phyloP scores from a whole-genome alignment of 1,284 basidiomycete genomes.

The Apiotrichum porosum region DNA sequence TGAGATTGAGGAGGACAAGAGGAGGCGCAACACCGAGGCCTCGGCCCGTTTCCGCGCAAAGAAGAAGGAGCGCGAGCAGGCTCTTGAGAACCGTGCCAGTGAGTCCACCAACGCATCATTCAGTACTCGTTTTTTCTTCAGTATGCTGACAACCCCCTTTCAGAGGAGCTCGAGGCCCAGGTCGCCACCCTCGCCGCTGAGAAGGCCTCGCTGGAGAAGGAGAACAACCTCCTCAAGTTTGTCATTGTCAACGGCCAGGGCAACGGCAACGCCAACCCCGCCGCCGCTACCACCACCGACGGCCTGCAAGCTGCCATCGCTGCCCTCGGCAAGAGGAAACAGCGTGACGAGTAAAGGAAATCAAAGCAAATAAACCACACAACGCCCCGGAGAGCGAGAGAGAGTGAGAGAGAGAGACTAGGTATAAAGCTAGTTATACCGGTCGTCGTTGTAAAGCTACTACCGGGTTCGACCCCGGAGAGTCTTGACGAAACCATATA shows the following conservation, averaged over 20 bases:
- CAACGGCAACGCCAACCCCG: slow-evolving; percentile 47
- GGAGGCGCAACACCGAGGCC: slow-evolving; percentile 90
- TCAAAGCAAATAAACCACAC: too few relatives aligned
- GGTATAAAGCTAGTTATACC: too few relatives aligned
- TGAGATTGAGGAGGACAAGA: slow-evolving; percentile 57
- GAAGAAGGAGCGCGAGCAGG: slow-evolving; percentile 97
- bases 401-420: too few relatives aligned
- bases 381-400: too few relatives aligned
- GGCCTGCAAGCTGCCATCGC: slow-evolving; percentile 31
- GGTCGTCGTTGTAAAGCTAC: too few relatives aligned
- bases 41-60: slow-evolving; percentile 96
- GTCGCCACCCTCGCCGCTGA: slow-evolving; percentile 81
- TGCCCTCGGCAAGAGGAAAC: slow-evolving; percentile 32
- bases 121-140: too few relatives aligned
- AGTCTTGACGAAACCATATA: too few relatives aligned
- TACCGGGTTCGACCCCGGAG: too few relatives aligned
- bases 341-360: slow-evolving; percentile 27
- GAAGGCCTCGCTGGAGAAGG: slow-evolving; percentile 80
- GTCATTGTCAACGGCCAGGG: slow-evolving; percentile 80
- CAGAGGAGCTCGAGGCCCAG: slow-evolving; percentile 74
- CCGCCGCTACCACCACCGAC: slow-evolving; percentile 3
- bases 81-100: slow-evolving; percentile 77
- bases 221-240: slow-evolving; percentile 93
- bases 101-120: slow-evolving; percentile 4
- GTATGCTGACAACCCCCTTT: too few relatives aligned